Evolutionary conservation across 805 yeast genomes (phyloP).

Genomic region (Wickerhamomyces rabaulensis): DNA sequence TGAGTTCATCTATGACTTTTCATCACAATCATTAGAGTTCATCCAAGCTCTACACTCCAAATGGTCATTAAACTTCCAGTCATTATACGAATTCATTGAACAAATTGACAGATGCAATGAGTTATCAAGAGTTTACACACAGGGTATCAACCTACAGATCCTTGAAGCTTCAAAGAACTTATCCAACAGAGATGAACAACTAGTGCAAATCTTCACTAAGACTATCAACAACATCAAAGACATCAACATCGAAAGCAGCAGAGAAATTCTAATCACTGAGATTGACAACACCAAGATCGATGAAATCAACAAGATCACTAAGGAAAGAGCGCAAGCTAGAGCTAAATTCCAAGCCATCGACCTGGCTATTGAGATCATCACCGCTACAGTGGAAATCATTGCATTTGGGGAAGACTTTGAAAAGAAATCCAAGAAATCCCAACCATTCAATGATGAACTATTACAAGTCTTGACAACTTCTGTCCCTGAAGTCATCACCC

Average conservation of each 20-base stretch:
- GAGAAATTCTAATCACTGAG: constrained; percentile 20
- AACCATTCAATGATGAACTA: constrained; percentile 13
- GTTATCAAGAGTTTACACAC: constrained; percentile 28
- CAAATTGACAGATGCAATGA: constrained; percentile 22
- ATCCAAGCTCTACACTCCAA: constrained; percentile 24
- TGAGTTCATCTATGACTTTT: constrained; percentile 55
- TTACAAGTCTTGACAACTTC: constrained; percentile 14
- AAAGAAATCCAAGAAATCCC: constrained; percentile 1
- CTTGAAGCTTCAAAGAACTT: constrained; percentile 24
- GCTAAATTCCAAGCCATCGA: constrained; percentile 60
- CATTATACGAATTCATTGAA: constrained; percentile 10
- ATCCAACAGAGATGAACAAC: constrained; percentile 14
- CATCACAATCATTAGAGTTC: constrained; percentile 53
- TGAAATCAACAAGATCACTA: constrained; percentile 30
- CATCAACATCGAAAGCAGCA: constrained; percentile 29
- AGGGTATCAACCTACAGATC: constrained; percentile 35
- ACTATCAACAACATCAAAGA: constrained; percentile 23
- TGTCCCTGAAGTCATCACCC: constrained; percentile 33
- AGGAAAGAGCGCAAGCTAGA: constrained; percentile 40
- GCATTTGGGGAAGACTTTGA: constrained; percentile 24
- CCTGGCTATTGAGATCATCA: constrained; percentile 65
- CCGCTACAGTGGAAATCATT: constrained; percentile 63
- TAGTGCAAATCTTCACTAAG: constrained; percentile 20
- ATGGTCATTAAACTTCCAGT: constrained; percentile 15
- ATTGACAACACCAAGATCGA: constrained; percentile 30